Evolutionary conservation across 2,329 filamentous ascomycete genomes (phyloP).

Genomic region (Xylariaceae sp.): DNA sequence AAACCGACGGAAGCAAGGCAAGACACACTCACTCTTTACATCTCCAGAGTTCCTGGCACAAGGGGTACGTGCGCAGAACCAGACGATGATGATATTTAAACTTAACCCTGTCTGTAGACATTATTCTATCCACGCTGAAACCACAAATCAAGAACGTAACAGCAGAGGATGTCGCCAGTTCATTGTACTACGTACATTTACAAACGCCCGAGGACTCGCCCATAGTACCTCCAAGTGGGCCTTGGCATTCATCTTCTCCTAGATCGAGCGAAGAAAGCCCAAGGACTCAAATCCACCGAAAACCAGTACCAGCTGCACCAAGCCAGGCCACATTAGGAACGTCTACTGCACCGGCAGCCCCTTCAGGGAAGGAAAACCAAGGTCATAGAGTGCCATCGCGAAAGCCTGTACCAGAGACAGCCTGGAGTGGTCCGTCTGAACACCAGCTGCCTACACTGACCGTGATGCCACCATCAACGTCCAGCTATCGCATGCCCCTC

Average conservation of each 20-base stretch:
- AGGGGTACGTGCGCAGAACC: conserved; percentile 64
- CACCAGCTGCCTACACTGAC: not conserved
- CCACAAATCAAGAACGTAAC: conserved; percentile 89
- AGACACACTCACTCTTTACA: conserved; percentile 83
- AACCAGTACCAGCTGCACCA: conserved; percentile 51
- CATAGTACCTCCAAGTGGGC: conserved; percentile 41
- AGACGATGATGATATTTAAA: conserved; percentile 8
- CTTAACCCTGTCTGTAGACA: conserved; percentile 61
- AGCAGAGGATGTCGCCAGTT: conserved; percentile 82
- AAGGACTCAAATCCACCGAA: conserved; percentile 55
- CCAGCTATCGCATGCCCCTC: conserved; percentile 32
- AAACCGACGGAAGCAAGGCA: conserved; percentile 73
- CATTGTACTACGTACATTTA: conserved; percentile 90
- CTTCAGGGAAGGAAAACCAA: conserved; percentile 36
- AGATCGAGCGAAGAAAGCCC: conserved; percentile 54
- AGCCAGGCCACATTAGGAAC: conserved; percentile 27
- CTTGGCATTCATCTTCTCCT: conserved; percentile 43
- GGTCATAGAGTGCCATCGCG: conserved; percentile 20
- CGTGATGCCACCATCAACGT: not conserved
- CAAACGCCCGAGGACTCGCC: conserved; percentile 65
- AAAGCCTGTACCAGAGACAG: conserved; percentile 21
- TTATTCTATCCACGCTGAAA: conserved; percentile 91
- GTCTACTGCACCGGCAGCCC: conserved; percentile 20
- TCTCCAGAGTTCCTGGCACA: conserved; percentile 90
- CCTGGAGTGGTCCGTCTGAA: not conserved